Evolutionary conservation across 352 stramenopile species (phyloP).

Genomic region (Phytophthora pini): DNA sequence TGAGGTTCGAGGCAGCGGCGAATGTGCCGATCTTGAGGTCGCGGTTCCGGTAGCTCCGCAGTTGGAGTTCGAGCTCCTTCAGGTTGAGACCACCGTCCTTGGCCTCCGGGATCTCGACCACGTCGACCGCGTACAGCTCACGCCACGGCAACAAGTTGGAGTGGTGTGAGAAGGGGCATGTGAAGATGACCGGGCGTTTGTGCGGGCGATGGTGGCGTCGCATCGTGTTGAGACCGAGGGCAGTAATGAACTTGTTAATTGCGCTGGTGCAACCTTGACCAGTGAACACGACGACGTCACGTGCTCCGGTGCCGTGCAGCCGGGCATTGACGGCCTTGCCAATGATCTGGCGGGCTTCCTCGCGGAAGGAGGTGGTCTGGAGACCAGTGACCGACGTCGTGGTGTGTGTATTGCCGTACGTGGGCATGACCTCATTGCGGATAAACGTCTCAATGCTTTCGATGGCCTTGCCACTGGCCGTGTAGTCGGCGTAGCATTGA

Average conservation of each 20-base stretch:
- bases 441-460: slow-evolving; percentile 93
- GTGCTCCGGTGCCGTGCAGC: slow-evolving; percentile 78
- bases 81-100: slow-evolving; percentile 65
- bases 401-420: slow-evolving; percentile 99
- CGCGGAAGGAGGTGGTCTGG: slow-evolving; percentile 94
- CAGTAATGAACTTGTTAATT: slow-evolving; percentile 83
- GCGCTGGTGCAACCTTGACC: slow-evolving; percentile 89
- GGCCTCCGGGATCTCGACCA: slow-evolving; percentile 78
- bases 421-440: slow-evolving; percentile 86
- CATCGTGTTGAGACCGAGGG: slow-evolving; percentile 64
- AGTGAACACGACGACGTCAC: slow-evolving; percentile 96
- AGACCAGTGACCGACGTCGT: slow-evolving; percentile 79
- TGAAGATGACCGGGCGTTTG: slow-evolving; percentile 88
- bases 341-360: slow-evolving; percentile 95
- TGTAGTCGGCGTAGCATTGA: slow-evolving; percentile 96
- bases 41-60: slow-evolving; percentile 56
- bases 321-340: slow-evolving; percentile 89
- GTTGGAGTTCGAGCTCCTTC: slow-evolving; percentile 52
- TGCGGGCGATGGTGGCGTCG: slow-evolving; percentile 34
- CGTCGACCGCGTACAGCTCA: slow-evolving; percentile 84
- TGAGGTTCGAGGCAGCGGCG: slow-evolving; percentile 96
- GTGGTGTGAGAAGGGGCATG: slow-evolving; percentile 97
- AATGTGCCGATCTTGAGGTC: slow-evolving; percentile 91
- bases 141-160: slow-evolving; percentile 98
- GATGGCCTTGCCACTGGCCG: slow-evolving; percentile 92